Evolutionary conservation across 352 stramenopile species (phyloP).

Genomic region (Pythium plurisporium): DNA sequence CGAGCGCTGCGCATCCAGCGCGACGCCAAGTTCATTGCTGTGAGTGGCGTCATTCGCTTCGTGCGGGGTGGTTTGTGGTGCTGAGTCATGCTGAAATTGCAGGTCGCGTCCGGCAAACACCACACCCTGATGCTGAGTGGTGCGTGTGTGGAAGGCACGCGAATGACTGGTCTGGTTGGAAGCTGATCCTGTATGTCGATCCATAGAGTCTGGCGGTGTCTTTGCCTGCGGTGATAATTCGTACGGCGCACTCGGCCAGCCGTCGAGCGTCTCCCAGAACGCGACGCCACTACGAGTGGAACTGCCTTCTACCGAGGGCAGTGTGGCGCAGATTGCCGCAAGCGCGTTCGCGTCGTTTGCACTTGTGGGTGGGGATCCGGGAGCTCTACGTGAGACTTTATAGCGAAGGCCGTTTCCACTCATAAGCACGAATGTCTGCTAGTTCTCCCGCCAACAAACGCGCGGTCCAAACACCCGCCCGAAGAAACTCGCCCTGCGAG

Average conservation of each 20-base stretch:
- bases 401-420: not conserved
- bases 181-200: too few relatives aligned
- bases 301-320: slow-evolving; percentile 19
- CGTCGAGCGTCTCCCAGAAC: not conserved
- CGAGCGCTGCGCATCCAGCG: slow-evolving; percentile 43
- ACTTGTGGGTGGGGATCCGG: slow-evolving; percentile 54
- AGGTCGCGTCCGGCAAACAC: slow-evolving; percentile 72
- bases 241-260: slow-evolving; percentile 41
- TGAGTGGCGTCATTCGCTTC: not conserved
- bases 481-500: slow-evolving; percentile 10
- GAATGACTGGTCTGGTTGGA: not conserved
- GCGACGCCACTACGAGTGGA: slow-evolving; percentile 33
- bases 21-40: slow-evolving; percentile 58
- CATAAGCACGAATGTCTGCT: too few relatives aligned
- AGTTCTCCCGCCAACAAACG: slow-evolving; percentile 21
- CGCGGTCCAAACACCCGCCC: slow-evolving; percentile 3
- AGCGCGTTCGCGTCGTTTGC: slow-evolving; percentile 66
- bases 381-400: too few relatives aligned
- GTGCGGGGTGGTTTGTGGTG: not conserved
- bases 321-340: slow-evolving; percentile 48
- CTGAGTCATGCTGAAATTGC: not conserved
- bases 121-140: slow-evolving; percentile 70
- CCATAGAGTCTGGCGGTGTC: slow-evolving; percentile 51
- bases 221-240: slow-evolving; percentile 75
- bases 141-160: slow-evolving; percentile 13